phyloP scores from a whole-genome alignment of 148 eudicot species.

The Suaeda aralocaspica region DNA sequence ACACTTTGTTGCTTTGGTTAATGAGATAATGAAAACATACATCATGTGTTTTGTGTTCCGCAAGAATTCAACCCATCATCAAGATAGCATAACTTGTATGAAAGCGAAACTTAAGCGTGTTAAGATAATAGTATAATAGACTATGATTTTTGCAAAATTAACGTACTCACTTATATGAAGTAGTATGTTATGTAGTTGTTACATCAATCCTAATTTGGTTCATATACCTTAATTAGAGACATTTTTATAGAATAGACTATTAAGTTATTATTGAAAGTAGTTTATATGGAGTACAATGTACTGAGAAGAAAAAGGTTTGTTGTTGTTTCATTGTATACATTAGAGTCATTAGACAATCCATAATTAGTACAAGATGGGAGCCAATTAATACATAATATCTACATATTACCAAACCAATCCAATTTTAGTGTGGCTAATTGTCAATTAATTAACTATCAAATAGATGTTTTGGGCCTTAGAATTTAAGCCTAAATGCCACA shows the following conservation, averaged over 20 bases:
- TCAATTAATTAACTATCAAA: neutral
- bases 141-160: neutral
- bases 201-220: no score
- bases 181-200: neutral
- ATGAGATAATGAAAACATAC: slow-evolving; percentile 4
- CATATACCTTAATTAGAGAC: no score
- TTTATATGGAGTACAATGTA: neutral
- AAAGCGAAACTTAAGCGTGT: slow-evolving; percentile 5
- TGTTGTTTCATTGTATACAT: no score
- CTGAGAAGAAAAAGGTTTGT: neutral
- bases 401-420: neutral
- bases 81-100: slow-evolving; percentile 20
- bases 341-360: no score
- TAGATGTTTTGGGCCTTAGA: neutral
- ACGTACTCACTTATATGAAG: neutral
- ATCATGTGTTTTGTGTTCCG: slow-evolving; percentile 15
- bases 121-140: neutral
- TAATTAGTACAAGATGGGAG: no score
- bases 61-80: neutral
- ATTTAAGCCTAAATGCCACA: neutral
- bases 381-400: neutral
- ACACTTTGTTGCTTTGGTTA: neutral
- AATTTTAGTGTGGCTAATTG: neutral
- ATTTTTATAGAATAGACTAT: neutral
- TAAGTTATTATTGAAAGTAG: neutral